Conservation (phyloP, 805 yeast species). For the Metschnikowia chrysomelidarum region DNA sequence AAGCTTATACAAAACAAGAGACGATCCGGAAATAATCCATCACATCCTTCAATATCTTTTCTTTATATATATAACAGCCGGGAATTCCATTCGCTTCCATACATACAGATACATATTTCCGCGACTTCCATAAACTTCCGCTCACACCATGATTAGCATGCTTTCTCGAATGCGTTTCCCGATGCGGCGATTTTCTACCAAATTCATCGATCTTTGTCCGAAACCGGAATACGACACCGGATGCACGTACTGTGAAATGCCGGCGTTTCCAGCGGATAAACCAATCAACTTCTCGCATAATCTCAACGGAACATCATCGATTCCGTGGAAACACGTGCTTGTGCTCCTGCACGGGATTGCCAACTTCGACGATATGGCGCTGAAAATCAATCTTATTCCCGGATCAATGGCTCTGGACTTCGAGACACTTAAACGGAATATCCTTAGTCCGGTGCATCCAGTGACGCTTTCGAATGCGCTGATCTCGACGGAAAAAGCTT, state of each 20-base stretch:
- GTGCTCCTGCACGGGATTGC: conserved; percentile 45
- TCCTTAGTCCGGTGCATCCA: conserved; percentile 47
- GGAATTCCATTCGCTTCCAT: no score
- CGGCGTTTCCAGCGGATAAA: conserved; percentile 40
- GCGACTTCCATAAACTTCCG: no score
- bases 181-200: neutral
- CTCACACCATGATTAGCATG: no score
- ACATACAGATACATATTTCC: no score
- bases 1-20: no score
- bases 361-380: conserved; percentile 43
- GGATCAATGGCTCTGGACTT: conserved; percentile 44
- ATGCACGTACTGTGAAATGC: conserved; percentile 52
- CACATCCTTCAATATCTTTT: no score
- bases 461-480: conserved; percentile 49
- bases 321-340: conserved; percentile 55
- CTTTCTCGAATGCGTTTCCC: no score
- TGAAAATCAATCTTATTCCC: conserved; percentile 49
- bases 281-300: conserved; percentile 40
- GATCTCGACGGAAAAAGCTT: conserved; percentile 1
- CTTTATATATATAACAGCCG: no score
- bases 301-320: conserved; percentile 47
- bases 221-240: conserved; percentile 55
- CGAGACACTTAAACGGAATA: conserved; percentile 28
- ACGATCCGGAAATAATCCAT: no score
- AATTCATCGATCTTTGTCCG: conserved; percentile 40